Evolutionary conservation across 495 filamentous ascomycete species (phyloP), one percentile per base, ranked within the genome.

Genomic region (Xylaria palmicola): DNA sequence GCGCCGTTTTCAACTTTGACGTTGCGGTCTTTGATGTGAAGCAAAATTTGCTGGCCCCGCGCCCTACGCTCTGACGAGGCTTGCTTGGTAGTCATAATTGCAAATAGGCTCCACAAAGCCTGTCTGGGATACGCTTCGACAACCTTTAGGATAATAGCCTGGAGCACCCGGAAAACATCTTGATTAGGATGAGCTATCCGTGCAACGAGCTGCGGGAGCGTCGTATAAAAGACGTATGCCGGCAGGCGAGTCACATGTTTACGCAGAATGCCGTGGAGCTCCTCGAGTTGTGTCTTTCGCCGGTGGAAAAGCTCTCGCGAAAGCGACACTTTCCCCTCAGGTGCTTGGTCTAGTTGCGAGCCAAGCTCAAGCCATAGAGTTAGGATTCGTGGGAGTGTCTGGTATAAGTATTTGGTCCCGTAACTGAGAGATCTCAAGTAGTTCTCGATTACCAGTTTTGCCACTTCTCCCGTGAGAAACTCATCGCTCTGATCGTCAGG

Each of bases 281-380:
- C 76, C n/a, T 84, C 81, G 17, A 97, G 83, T 40, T 88, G 84
- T 32, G 80, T 84, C 62, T 81, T 83, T 44, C 90, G 72, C 24
- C 76, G 75, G 50, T 65, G 59, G 39, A 75, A 59, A 47, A 91
- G 86, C 50, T 88, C 86, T 54, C 84, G 81, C 15, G 85, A 83
- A 15, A 79, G 53, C 6, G 88, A 86, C 49, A 86, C 77, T 65
- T 86, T 89, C 8, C 85, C 80, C 62, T 91, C 89, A 34, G 89
- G 75, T 22, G 83, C 75, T 62, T 88, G 85, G 56, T 87, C 81
- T 45, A 90, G 81, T 47, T 89, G 86, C 6, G 86, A 85, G 4
- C 91, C 93, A 56, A 98, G 82, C 69, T 97, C 94, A 29, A 98
- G 79, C 92, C 94, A 99, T 15, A 99, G 80, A 0, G 95, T 98